Evolutionary conservation across 2,329 filamentous ascomycete species (phyloP).

Genomic region (Fusarium subglutinans): DNA sequence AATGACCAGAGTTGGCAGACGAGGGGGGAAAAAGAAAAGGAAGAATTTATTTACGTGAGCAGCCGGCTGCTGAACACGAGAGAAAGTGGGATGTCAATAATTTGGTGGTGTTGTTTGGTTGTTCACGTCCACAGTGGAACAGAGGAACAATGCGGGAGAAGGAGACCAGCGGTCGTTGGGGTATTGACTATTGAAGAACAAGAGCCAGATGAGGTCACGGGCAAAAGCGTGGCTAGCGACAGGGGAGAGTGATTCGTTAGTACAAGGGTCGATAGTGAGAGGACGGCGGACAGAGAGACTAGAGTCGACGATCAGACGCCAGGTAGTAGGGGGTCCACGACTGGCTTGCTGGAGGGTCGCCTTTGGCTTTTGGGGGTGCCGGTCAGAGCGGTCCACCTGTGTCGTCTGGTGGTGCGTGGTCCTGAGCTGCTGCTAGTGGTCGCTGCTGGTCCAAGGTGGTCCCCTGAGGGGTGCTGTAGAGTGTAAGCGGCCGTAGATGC

Average conservation of each 20-base stretch:
- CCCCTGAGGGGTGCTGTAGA: constrained; percentile 32
- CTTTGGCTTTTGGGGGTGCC: constrained; percentile 37
- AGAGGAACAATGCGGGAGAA: constrained; percentile 41
- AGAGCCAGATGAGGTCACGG: constrained; percentile 43
- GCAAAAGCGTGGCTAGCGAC: constrained; percentile 32
- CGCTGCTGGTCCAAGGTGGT: constrained; percentile 36
- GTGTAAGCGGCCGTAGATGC: constrained; percentile 25
- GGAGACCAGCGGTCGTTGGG: constrained; percentile 34
- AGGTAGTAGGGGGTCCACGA: constrained; percentile 37
- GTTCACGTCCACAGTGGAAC: constrained; percentile 42
- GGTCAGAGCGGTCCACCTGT: constrained; percentile 36
- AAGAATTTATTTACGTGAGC: constrained; percentile 38
- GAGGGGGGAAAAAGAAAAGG: not conserved
- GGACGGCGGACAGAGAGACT: constrained; percentile 27
- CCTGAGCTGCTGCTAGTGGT: constrained; percentile 32
- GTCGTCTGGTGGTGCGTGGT: constrained; percentile 38
- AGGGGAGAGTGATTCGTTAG: constrained; percentile 39
- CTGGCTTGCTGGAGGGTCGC: constrained; percentile 28
- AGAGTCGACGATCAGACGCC: constrained; percentile 43
- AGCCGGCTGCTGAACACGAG: constrained; percentile 45
- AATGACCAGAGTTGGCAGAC: constrained; percentile 35
- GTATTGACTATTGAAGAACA: constrained; percentile 42
- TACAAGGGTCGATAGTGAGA: constrained; percentile 26
- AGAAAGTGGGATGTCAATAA: constrained; percentile 26
- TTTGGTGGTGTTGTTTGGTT: constrained; percentile 38